Evolutionary conservation across 306 rosid species (phyloP).

Genomic region (Begonia loranthoides): DNA sequence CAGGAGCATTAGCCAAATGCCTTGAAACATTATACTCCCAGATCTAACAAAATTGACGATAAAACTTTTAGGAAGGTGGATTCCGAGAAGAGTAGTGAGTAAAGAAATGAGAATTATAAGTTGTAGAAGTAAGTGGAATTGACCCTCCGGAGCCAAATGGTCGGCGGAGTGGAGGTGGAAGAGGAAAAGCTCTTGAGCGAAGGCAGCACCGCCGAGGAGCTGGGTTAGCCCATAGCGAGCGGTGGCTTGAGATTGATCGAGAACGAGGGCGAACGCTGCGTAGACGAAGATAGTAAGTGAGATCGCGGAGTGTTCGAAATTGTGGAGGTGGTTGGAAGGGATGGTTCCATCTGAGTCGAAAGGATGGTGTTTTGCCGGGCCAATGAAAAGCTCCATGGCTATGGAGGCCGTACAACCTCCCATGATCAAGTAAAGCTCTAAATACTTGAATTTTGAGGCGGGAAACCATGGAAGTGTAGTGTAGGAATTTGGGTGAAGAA

Average conservation of each 20-base stretch:
- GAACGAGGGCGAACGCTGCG: slow-evolving; percentile 31
- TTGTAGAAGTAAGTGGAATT: slow-evolving; percentile 53
- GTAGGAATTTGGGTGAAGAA: slow-evolving; percentile 22
- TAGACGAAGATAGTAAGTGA: slow-evolving; percentile 46
- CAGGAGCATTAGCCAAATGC: slow-evolving; percentile 54
- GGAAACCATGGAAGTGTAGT: slow-evolving; percentile 61
- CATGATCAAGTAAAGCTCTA: slow-evolving; percentile 54
- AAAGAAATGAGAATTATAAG: slow-evolving; percentile 29
- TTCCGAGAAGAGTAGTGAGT: slow-evolving; percentile 38
- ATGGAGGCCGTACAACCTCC: slow-evolving; percentile 25
- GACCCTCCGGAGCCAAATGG: slow-evolving; percentile 77
- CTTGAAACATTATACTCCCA: slow-evolving; percentile 42
- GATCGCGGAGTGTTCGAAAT: slow-evolving; percentile 69
- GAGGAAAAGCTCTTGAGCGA: slow-evolving; percentile 56
- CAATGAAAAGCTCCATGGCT: slow-evolving; percentile 74
- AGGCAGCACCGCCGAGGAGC: slow-evolving; percentile 42
- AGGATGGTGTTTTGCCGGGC: slow-evolving; percentile 55
- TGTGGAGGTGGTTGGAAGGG: slow-evolving; percentile 77
- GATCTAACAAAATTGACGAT: slow-evolving; percentile 53
- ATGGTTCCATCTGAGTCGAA: slow-evolving; percentile 58
- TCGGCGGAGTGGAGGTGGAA: slow-evolving; percentile 71
- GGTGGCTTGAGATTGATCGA: slow-evolving; percentile 21
- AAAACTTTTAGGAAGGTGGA: slow-evolving; percentile 33
- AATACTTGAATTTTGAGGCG: slow-evolving; percentile 26
- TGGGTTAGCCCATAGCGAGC: slow-evolving; percentile 27